Conservation (phyloP, 306 rosid genomes). For the Quercus alba region DNA sequence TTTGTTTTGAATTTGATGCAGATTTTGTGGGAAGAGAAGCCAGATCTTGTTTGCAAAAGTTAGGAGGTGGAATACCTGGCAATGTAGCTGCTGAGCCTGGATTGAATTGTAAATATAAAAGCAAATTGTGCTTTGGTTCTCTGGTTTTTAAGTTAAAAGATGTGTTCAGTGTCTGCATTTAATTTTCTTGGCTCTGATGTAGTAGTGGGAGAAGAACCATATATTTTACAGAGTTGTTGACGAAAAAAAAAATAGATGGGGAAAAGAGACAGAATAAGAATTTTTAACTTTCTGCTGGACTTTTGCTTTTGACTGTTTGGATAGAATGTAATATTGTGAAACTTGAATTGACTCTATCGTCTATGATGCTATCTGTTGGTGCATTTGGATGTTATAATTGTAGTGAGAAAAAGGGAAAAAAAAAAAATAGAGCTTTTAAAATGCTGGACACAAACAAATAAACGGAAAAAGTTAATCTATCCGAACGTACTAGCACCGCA, state of each 20-base stretch:
- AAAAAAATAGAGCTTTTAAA: too few species aligned
- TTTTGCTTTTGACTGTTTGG: background rate
- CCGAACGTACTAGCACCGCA: too few species aligned
- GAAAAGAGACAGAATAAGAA: background rate
- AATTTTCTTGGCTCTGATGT: constrained; percentile 18
- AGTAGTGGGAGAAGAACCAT: constrained; percentile 10
- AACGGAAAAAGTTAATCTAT: too few species aligned
- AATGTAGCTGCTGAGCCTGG: background rate
- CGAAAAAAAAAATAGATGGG: background rate
- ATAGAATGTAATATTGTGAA: background rate
- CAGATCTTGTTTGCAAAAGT: background rate
- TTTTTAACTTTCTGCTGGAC: background rate
- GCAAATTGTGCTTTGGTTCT: background rate
- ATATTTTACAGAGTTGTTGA: constrained; percentile 19
- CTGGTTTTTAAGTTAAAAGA: constrained; percentile 1
- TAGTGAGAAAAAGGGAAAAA: too few species aligned
- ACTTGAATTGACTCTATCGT: background rate
- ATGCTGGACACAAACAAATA: fast-evolving
- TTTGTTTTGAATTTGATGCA: constrained; percentile 10
- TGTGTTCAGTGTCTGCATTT: constrained; percentile 16
- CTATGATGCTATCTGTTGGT: too few species aligned
- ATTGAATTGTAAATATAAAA: constrained; percentile 44
- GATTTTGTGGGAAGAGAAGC: constrained; percentile 28
- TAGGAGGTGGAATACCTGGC: constrained; percentile 6
- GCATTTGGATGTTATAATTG: too few species aligned